Conservation (phyloP, 2,329 filamentous ascomycete species). For the Periconia digitata region DNA sequence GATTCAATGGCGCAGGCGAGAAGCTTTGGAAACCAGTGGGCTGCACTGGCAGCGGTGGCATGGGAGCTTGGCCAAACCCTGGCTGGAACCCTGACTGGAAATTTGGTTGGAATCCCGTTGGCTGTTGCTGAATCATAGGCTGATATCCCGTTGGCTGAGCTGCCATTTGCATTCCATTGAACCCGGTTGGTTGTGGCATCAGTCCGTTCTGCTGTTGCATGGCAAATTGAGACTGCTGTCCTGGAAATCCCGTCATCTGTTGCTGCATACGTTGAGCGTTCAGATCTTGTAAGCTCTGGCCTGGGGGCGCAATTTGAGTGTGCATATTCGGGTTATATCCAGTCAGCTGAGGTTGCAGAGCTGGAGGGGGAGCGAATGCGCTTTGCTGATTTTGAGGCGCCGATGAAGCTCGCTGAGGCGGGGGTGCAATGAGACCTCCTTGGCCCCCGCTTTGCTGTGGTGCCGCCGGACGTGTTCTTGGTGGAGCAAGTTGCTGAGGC, state of each 20-base stretch:
- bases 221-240: constrained; percentile 35
- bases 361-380: constrained; percentile 68
- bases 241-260: constrained; percentile 44
- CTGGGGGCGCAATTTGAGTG: constrained; percentile 67
- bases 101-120: constrained; percentile 29
- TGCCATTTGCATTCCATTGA: constrained; percentile 29
- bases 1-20: constrained; percentile 44
- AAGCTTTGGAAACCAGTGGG: constrained; percentile 44
- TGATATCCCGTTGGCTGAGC: constrained; percentile 48
- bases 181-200: constrained; percentile 43
- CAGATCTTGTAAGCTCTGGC: constrained; percentile 76
- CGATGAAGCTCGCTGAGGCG: constrained; percentile 78
- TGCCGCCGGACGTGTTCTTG: constrained; percentile 70
- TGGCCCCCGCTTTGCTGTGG: constrained; percentile 61
- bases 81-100: constrained; percentile 18
- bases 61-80: constrained; percentile 55
- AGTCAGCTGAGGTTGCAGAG: constrained; percentile 85
- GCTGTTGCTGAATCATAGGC: constrained; percentile 53
- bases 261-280: constrained; percentile 41
- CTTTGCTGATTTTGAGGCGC: constrained; percentile 79
- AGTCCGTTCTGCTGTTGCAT: constrained; percentile 40
- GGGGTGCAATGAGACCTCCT: constrained; percentile 71
- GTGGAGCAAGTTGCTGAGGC: constrained; percentile 42
- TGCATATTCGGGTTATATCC: constrained; percentile 62
- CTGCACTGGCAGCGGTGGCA: constrained; percentile 46